Evolutionary conservation across 1,139 yeast genomes (phyloP), one percentile per base, ranked within the genome.

Genomic region (Kurtzmaniella natalensis): DNA sequence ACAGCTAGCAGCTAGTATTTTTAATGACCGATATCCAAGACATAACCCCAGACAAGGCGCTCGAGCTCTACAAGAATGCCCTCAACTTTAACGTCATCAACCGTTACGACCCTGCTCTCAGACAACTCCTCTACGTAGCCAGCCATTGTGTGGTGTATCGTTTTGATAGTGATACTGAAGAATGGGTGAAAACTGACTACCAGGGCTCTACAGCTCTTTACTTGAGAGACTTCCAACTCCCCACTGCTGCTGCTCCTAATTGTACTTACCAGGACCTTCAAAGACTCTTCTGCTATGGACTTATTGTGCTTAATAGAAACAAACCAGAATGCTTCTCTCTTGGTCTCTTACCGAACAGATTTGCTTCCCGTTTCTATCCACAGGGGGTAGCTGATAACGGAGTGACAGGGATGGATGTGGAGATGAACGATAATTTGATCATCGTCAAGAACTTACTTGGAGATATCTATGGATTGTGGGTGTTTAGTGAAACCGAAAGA

Each of bases 381-480:
- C 28, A 55, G 31, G 62, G 69, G 16, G 42, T 67, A 55, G 40
- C 76, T 64, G 35, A 60, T 61, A 39, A 68, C 25, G 61, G 72
- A 4, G 73, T 76, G 24, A 43, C 49, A 33, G 62, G 57, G 34
- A 78, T 87, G 78, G 83, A 81, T 36, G 82, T 82, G 26, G 94
- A 85, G 45, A 69, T 81, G 41, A 84, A 83, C 47, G 94, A 82
- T 43, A 83, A 83, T 32, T 72, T 88, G 49, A 78, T 89, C 33
- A 88, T 89, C 51, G 76, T 88, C 19, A 83, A 83, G 54, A 82
- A 81, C 44, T 61, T 82, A 28, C 67, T 78, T 36, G 94, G 87
- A 9, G 87, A 81, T 32, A 84, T 88, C 36, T 88, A 77, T 53
- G 96, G 97, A 1, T 65, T 89, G 37, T 89, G 96, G 96, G 72